These are phyloP conservation scores for Drechslerella dactyloides DNA, from an alignment of 2,329 filamentous ascomycete genomes.

Conservation along the genomic window DNA sequence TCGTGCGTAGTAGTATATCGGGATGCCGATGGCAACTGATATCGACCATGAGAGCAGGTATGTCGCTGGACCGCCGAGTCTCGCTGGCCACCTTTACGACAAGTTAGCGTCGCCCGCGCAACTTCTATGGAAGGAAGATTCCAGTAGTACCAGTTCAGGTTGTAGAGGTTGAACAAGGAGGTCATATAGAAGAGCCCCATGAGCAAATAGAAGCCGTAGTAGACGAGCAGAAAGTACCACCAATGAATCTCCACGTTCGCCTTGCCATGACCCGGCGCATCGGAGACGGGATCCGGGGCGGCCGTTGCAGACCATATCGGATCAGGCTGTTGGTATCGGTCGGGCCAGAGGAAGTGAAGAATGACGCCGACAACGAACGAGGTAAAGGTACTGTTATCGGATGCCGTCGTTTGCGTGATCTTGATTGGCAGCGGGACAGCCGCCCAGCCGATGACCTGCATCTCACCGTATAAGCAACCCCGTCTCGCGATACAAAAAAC, in stretches of 20 bases:
- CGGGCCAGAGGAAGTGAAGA: constrained; percentile 47
- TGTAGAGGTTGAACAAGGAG: constrained; percentile 74
- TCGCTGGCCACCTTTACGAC: constrained; percentile 65
- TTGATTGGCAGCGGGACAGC: constrained; percentile 56
- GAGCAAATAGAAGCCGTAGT: constrained; percentile 73
- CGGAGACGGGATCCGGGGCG: constrained; percentile 56
- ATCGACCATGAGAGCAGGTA: constrained; percentile 67
- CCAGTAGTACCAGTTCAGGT: constrained; percentile 66
- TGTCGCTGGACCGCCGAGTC: constrained; percentile 70
- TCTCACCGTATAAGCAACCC: constrained; percentile 9
- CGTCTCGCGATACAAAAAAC: background rate
- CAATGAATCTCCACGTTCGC: constrained; percentile 71
- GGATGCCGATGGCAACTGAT: constrained; percentile 67
- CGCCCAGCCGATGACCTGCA: constrained; percentile 36
- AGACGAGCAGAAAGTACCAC: constrained; percentile 74
- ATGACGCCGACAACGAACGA: constrained; percentile 45
- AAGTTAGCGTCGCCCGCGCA: background rate
- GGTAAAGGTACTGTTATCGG: constrained; percentile 11
- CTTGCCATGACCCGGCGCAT: constrained; percentile 67
- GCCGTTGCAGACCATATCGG: constrained; percentile 20
- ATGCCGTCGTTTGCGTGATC: constrained; percentile 52
- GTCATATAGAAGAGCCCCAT: constrained; percentile 74
- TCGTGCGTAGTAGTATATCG: constrained; percentile 65
- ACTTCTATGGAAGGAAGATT: background rate
- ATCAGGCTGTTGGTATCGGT: constrained; percentile 17